Conservation (phyloP, 2,329 filamentous ascomycete species). For the Aspergillus quadrilineatus region DNA sequence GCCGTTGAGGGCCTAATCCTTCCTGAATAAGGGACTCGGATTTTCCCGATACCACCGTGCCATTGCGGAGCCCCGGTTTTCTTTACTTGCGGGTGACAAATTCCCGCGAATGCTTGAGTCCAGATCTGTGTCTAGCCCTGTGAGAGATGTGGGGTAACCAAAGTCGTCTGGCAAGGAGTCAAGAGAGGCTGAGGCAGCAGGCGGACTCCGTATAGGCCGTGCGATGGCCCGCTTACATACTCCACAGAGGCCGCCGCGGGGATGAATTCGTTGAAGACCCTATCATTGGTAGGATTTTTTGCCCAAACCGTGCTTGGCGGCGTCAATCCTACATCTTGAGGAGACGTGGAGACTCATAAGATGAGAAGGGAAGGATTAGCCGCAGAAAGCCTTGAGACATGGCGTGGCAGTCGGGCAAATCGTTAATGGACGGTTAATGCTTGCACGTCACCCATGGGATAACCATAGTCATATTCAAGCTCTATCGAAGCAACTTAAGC, state of each 20-base stretch:
- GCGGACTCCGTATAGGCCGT: not conserved
- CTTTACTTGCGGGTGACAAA: too few relatives aligned
- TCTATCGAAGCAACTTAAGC: too few relatives aligned
- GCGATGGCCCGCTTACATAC: not conserved
- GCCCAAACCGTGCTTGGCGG: not conserved
- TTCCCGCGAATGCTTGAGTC: not conserved
- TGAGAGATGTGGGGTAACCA: not conserved
- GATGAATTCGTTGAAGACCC: not conserved
- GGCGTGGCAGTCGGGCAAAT: too few relatives aligned
- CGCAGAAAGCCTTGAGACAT: not conserved
- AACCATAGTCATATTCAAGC: too few relatives aligned
- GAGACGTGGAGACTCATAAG: not conserved
- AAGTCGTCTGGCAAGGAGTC: not conserved
- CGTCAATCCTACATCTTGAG: not conserved
- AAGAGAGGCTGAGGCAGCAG: too few relatives aligned
- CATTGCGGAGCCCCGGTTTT: conserved; percentile 1
- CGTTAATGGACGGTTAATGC: too few relatives aligned
- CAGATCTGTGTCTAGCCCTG: not conserved
- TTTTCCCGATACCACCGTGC: not conserved
- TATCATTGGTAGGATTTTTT: not conserved
- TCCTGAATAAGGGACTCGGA: not conserved
- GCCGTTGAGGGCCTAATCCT: not conserved
- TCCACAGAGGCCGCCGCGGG: not conserved
- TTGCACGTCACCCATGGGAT: too few relatives aligned
- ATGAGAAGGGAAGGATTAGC: not conserved